Percentiles rank a stretch among this genome's conserved stretches.
Conservation (phyloP, 1,139 yeast genomes). For the Lodderomyces margitis region DNA sequence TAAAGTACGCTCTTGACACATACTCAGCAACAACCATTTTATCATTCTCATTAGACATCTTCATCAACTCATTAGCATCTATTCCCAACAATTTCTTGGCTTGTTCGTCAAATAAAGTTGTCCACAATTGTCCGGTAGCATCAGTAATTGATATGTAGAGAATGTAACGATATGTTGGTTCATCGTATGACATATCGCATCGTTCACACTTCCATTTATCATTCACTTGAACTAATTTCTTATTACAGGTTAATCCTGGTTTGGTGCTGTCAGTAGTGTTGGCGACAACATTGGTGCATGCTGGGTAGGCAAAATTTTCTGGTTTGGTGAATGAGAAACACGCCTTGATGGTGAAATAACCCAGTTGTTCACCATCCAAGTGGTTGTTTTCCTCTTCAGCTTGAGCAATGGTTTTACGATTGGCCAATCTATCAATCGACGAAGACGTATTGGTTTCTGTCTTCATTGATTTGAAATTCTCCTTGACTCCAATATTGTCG, state of each 20-base stretch:
- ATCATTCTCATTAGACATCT: conserved; percentile 46
- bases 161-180: conserved; percentile 79
- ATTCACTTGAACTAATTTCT: conserved; percentile 70
- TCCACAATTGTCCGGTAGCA: conserved; percentile 80
- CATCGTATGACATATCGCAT: conserved; percentile 67
- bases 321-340: conserved; percentile 68
- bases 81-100: conserved; percentile 68
- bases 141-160: conserved; percentile 73
- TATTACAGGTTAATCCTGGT: conserved; percentile 53
- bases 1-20: conserved; percentile 56
- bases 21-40: conserved; percentile 47
- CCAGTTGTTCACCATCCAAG: conserved; percentile 63
- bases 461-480: conserved; percentile 62
- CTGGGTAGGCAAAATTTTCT: conserved; percentile 83
- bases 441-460: conserved; percentile 22
- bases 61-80: conserved; percentile 65
- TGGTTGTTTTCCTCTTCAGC: conserved; percentile 59
- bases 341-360: conserved; percentile 73
- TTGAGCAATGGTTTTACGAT: conserved; percentile 64
- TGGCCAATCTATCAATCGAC: conserved; percentile 32
- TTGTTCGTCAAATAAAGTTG: conserved; percentile 82
- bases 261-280: conserved; percentile 15
- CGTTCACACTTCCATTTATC: conserved; percentile 93
- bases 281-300: conserved; percentile 60
- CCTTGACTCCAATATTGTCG: conserved; percentile 70